These are phyloP conservation scores for Fusarium albidum DNA, from an alignment of 2,329 filamentous ascomycete genomes.

Conservation along the genomic window DNA sequence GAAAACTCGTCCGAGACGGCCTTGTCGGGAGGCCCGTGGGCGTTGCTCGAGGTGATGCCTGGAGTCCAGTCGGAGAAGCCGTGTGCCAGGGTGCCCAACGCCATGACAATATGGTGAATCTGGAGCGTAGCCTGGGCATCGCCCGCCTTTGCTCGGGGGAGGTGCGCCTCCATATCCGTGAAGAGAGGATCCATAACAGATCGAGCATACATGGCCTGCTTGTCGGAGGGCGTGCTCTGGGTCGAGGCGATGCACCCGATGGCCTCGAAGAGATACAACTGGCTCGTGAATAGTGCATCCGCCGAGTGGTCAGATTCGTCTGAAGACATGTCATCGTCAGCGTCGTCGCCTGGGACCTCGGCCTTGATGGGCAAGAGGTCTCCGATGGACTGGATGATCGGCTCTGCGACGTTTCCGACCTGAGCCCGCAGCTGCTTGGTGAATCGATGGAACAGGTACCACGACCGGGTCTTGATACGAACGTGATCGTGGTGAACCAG, in stretches of 20 bases:
- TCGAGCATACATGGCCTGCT: conserved; percentile 86
- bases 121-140: conserved; percentile 86
- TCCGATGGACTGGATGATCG: conserved; percentile 86
- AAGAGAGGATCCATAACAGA: conserved; percentile 92
- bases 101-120: conserved; percentile 97
- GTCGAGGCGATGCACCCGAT: conserved; percentile 93
- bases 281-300: conserved; percentile 90
- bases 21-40: conserved; percentile 61
- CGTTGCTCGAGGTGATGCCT: conserved; percentile 48
- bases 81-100: conserved; percentile 87
- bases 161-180: conserved; percentile 83
- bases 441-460: conserved; percentile 95
- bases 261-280: conserved; percentile 93
- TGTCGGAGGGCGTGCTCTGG: conserved; percentile 76
- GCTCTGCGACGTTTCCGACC: conserved; percentile 89
- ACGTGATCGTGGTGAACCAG: conserved; percentile 89
- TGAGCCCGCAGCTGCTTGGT: conserved; percentile 86
- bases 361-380: conserved; percentile 92
- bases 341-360: conserved; percentile 78
- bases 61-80: conserved; percentile 92
- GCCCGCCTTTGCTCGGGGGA: conserved; percentile 78
- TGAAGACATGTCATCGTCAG: conserved; percentile 93
- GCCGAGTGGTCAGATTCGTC: conserved; percentile 89
- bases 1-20: conserved; percentile 85
- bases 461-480: conserved; percentile 88